Evolutionary conservation across 805 yeast species (phyloP).

Genomic region (Suhomyces faveliae): DNA sequence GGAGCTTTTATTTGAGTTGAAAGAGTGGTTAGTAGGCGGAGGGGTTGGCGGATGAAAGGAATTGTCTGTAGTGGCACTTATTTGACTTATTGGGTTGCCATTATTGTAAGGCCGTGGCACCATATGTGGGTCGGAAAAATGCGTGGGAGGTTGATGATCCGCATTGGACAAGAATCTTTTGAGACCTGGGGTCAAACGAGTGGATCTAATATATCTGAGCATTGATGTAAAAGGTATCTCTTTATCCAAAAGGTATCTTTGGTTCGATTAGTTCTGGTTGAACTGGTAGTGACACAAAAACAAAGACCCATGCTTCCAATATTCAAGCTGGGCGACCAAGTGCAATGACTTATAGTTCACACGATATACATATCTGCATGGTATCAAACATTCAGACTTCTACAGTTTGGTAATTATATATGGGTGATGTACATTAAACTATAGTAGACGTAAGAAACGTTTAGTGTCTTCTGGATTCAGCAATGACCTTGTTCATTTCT

Average conservation of each 20-base stretch:
- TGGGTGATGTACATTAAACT: constrained; percentile 15
- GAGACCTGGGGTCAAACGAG: neutral
- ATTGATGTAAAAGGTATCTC: neutral
- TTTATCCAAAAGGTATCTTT: neutral
- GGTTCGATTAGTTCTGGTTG: neutral
- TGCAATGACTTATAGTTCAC: too few species aligned
- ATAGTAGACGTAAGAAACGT: constrained; percentile 14
- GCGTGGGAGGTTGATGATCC: neutral
- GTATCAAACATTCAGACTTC: too few species aligned
- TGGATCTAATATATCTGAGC: neutral
- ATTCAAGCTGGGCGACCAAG: neutral
- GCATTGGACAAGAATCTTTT: neutral
- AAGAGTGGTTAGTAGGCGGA: neutral
- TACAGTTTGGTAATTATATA: constrained; percentile 1
- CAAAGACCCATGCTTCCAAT: neutral
- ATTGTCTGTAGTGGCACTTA: neutral
- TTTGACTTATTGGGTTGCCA: neutral
- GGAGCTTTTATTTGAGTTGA: neutral
- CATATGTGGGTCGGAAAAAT: constrained; percentile 2
- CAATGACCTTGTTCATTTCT: constrained; percentile 94
- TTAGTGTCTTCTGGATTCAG: constrained; percentile 95
- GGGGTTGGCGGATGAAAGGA: neutral
- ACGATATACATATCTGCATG: too few species aligned
- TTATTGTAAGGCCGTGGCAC: constrained; percentile 2
- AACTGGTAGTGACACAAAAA: neutral